These are phyloP conservation scores for Colletotrichum spaethianum DNA, from an alignment of 2,329 filamentous ascomycete species.

Conservation along the genomic window DNA sequence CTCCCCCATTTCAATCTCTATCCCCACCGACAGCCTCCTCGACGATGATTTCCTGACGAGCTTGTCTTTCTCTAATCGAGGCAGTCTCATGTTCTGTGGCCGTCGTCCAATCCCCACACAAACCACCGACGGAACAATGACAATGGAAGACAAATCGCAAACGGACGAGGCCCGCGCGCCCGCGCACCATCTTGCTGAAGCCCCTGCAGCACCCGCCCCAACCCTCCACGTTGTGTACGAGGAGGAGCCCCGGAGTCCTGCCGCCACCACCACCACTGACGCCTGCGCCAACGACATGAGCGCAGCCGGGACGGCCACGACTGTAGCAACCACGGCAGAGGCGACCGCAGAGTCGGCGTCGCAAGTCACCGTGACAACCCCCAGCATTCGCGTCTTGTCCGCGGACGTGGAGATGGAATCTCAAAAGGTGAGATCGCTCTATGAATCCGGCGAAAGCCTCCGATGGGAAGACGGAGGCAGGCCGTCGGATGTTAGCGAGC, in stretches of 20 bases:
- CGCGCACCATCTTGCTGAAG: constrained; percentile 12
- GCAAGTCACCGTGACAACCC: constrained; percentile 47
- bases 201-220: constrained; percentile 14
- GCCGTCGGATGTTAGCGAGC: constrained; percentile 62
- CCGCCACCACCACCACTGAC: constrained; percentile 17
- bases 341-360: constrained; percentile 39
- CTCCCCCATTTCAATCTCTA: constrained; percentile 68
- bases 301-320: constrained; percentile 2
- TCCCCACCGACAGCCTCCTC: constrained; percentile 69
- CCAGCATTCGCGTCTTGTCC: constrained; percentile 68
- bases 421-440: constrained; percentile 78
- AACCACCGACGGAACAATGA: constrained; percentile 32
- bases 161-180: constrained; percentile 14
- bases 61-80: constrained; percentile 74
- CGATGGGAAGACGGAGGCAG: constrained; percentile 67
- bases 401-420: constrained; percentile 73
- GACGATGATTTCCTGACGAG: constrained; percentile 71
- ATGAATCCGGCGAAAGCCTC: constrained; percentile 69
- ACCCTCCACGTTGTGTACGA: constrained; percentile 36
- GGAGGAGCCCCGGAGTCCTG: constrained; percentile 19
- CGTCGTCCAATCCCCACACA: constrained; percentile 33
- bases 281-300: not conserved
- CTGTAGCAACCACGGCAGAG: constrained; percentile 34
- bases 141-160: constrained; percentile 27
- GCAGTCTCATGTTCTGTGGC: constrained; percentile 73